Base-by-base conservation (phyloP, 1,284 basidiomycete genomes). In the Trichosporon asahii region DNA sequence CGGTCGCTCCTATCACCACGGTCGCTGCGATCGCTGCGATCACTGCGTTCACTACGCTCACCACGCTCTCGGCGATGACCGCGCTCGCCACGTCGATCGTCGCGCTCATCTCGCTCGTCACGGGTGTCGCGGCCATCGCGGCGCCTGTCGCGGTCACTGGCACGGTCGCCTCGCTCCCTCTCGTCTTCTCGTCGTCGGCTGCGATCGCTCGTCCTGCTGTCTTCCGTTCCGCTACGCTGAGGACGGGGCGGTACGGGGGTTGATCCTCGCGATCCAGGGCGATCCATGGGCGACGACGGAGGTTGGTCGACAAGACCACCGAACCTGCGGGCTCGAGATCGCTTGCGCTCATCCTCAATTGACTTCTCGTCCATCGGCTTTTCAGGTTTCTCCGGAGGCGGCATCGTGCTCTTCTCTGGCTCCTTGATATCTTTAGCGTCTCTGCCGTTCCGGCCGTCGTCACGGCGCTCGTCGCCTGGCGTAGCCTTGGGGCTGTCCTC, bases 321-420 rank as follows among this genome's bases (percentile, higher is more conserved):
- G 66, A 80, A 80, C 64, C 77, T 76, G 40, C 73, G 72, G 0
- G 79, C 79, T 21, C 80, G 70, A 4, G 79, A 77, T 5, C 77
- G 76, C 0, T 75, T 76, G 7, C 79, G 72, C 12, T 77, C 76
- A 63, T 79, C 79, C 33, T 79, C 78, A 21, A 79, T 68, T 1
- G 76, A 73, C 8, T 76, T 68, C 44, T 73, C 74, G 9, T 71
- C 46, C 0, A 78, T 78, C 6, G 80, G 76, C 14, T 74, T 77
- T 78, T 71, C 70, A 23, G 67, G 29, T 8, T 66, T 57, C 11
- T 44, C 65, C 25, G 21, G 57, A 8, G 60, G 49, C 29, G 23
- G 27, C 31, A 55, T 65, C 9, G 15, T 40, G 29, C 29, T 64
- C 27, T 23, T 29, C 23, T 46, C 53, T 29, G 27, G 65, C 12